A percentile compares a stretch with the other conserved stretches of the same genome.
These are phyloP conservation scores for Tylopilus sp. DNA, from an alignment of 768 basidiomycete genomes.

Conservation along the genomic window DNA sequence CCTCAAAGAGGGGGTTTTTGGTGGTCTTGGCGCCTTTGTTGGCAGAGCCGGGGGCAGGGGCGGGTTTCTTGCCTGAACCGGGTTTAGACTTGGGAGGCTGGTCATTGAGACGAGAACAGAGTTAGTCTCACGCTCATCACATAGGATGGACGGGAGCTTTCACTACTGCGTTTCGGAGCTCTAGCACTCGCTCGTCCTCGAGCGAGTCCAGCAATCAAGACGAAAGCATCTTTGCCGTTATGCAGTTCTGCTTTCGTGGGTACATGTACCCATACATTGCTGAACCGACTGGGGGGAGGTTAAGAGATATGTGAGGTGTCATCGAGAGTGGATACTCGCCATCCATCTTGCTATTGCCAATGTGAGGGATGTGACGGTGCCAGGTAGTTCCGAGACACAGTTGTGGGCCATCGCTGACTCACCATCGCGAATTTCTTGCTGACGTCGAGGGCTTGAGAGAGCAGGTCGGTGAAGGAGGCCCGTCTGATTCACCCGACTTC, in stretches of 20 bases:
- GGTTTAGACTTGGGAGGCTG: constrained; percentile 73
- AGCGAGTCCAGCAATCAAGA: constrained; percentile 40
- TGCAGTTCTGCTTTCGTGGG: constrained; percentile 37
- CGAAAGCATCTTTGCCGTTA: constrained; percentile 37
- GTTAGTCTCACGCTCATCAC: constrained; percentile 33
- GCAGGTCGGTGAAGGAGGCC: not conserved
- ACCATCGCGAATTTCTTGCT: constrained; percentile 45
- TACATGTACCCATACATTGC: constrained; percentile 10
- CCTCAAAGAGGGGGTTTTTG: constrained; percentile 97
- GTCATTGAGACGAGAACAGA: constrained; percentile 83
- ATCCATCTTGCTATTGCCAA: constrained; percentile 42
- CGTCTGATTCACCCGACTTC: not conserved
- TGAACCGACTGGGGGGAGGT: constrained; percentile 21
- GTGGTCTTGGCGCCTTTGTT: constrained; percentile 69
- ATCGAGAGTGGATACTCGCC: constrained; percentile 45
- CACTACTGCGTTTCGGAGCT: constrained; percentile 47
- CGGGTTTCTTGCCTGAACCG: constrained; percentile 79
- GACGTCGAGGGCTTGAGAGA: constrained; percentile 21
- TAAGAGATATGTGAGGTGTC: constrained; percentile 17
- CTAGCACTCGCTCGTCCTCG: constrained; percentile 38
- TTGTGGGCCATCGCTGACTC: constrained; percentile 32
- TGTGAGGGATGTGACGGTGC: constrained; percentile 36
- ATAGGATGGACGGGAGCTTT: constrained; percentile 23
- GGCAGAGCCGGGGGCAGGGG: constrained; percentile 78
- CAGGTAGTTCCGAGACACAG: constrained; percentile 37